Conservation (phyloP, 2,329 filamentous ascomycete species). For the Xenosphaeropsis pyriputrescens region DNA sequence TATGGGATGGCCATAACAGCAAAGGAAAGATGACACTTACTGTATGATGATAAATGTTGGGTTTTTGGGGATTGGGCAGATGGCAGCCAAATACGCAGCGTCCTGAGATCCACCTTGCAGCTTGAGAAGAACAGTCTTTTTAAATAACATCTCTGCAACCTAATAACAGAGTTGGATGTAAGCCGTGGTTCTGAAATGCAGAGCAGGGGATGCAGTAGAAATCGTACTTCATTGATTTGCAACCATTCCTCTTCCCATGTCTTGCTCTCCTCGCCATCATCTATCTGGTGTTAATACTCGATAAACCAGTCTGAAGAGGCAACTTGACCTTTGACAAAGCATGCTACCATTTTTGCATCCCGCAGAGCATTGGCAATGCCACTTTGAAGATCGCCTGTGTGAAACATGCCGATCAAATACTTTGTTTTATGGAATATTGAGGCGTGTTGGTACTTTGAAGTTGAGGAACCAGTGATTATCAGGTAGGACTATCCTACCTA, state of each 20-base stretch:
- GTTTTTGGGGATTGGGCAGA: conserved; percentile 67
- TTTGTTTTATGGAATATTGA: no score
- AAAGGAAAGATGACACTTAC: conserved; percentile 22
- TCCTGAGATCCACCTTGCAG: conserved; percentile 63
- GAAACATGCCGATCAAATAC: conserved; percentile 49
- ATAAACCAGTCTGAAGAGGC: background rate
- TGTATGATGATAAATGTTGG: conserved; percentile 71
- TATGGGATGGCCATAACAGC: no score
- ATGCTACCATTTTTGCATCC: conserved; percentile 64
- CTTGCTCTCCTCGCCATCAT: conserved; percentile 53
- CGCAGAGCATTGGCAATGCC: conserved; percentile 66
- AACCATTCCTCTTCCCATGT: conserved; percentile 62
- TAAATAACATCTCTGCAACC: conserved; percentile 39
- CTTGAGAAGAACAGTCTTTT: conserved; percentile 54
- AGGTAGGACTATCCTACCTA: no score
- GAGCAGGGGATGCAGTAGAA: no score
- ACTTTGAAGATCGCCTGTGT: conserved; percentile 63
- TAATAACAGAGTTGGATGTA: conserved; percentile 15
- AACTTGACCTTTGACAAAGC: conserved; percentile 62
- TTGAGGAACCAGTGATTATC: no score
- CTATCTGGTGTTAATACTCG: conserved; percentile 23
- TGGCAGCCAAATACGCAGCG: conserved; percentile 65
- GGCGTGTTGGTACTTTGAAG: no score
- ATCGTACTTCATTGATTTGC: conserved; percentile 34
- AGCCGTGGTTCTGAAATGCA: conserved; percentile 1